Percentiles rank a stretch among this genome's conserved stretches.
phyloP scores from a whole-genome alignment of 352 stramenopile genomes.

The Aphanomyces cochlioides region DNA sequence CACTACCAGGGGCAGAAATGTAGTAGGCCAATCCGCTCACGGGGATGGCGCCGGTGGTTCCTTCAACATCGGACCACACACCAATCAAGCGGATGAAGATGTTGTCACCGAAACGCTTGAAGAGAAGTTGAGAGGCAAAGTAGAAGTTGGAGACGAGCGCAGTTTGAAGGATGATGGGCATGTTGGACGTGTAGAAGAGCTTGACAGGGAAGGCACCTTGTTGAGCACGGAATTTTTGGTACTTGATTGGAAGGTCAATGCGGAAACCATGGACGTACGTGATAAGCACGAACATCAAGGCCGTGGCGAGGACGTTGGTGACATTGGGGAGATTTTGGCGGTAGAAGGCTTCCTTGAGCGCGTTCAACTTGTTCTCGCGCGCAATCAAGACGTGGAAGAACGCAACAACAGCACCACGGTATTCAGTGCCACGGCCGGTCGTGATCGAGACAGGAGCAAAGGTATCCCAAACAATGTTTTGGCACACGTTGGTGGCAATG shows the following conservation, averaged over 20 bases:
- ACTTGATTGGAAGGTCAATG: conserved; percentile 92
- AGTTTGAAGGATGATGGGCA: conserved; percentile 99
- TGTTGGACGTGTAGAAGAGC: conserved; percentile 99
- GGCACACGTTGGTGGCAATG: conserved; percentile 99
- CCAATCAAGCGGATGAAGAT: conserved; percentile 97
- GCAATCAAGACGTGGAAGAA: conserved; percentile 99
- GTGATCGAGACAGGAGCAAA: conserved; percentile 99
- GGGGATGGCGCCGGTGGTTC: conserved; percentile 90
- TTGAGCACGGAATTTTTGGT: conserved; percentile 98
- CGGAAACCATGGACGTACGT: conserved; percentile 98
- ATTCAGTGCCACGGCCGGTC: conserved; percentile 97
- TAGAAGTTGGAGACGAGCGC: conserved; percentile 99
- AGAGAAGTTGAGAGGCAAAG: conserved; percentile 99
- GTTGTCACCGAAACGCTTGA: conserved; percentile 98
- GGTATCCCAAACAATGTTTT: conserved; percentile 99
- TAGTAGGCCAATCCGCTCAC: conserved; percentile 97
- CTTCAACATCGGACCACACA: conserved; percentile 97
- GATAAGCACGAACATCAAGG: conserved; percentile 98
- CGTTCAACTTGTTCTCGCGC: conserved; percentile 95
- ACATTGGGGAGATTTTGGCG: conserved; percentile 99
- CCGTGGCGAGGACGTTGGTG: conserved; percentile 97
- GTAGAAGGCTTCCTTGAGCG: conserved; percentile 98
- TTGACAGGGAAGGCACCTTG: conserved; percentile 99
- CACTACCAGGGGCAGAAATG: conserved; percentile 93
- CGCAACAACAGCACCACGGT: conserved; percentile 98